Evolutionary conservation across 2,329 filamentous ascomycete species (phyloP).

Genomic region (Fusarium irregulare): DNA sequence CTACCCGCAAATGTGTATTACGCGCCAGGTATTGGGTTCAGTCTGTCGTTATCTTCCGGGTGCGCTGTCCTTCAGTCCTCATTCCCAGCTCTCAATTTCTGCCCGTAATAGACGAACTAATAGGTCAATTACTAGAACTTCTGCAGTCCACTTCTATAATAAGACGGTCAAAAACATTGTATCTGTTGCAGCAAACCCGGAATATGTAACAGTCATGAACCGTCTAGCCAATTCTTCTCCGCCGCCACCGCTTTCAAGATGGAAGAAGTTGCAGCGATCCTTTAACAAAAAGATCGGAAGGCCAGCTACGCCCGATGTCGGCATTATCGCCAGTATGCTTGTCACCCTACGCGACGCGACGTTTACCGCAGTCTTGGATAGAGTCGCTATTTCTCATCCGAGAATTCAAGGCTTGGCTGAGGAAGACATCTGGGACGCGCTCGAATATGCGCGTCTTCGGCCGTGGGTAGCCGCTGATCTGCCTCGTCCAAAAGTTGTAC

Average conservation of each 20-base stretch:
- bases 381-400: background rate
- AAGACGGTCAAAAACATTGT: background rate
- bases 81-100: no score
- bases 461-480: background rate
- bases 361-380: background rate
- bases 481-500: background rate
- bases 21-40: background rate
- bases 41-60: background rate
- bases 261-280: background rate
- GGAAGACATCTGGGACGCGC: background rate
- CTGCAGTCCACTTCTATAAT: background rate
- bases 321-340: background rate
- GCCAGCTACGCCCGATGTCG: slow-evolving; percentile 8
- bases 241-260: background rate
- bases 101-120: no score
- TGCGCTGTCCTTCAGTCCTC: no score
- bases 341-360: background rate
- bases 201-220: slow-evolving; percentile 16
- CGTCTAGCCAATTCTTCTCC: background rate
- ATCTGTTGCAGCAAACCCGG: background rate
- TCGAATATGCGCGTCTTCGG: background rate
- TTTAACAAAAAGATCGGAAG: slow-evolving; percentile 20
- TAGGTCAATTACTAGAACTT: background rate
- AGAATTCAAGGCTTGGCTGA: background rate
- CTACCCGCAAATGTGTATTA: background rate